Evolutionary conservation across 306 rosid species (phyloP).

Genomic region (Fagus sylvatica): DNA sequence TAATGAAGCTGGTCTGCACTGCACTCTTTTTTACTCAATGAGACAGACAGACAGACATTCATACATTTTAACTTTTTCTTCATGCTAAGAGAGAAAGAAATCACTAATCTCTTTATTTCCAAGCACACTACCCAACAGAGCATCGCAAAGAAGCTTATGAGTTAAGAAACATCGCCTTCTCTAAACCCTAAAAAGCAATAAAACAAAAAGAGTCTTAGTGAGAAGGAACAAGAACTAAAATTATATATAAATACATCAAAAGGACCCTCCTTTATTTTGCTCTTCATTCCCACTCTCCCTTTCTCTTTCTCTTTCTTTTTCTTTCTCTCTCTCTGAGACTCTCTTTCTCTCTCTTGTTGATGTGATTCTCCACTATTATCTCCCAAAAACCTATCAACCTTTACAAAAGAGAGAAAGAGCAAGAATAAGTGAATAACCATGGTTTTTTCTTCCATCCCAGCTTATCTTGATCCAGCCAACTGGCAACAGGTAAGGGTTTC

Average conservation of each 20-base stretch:
- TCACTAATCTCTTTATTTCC: constrained; percentile 43
- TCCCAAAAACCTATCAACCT: constrained; percentile 48
- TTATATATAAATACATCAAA: constrained; percentile 67
- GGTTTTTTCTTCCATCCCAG: constrained; percentile 87
- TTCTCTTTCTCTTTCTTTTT: constrained; percentile 38
- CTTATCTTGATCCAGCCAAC: constrained; percentile 86
- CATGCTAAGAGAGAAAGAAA: constrained; percentile 47
- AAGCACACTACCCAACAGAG: constrained; percentile 39
- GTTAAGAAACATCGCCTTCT: constrained; percentile 72
- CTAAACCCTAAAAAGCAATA: constrained; percentile 81
- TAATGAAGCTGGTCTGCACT: constrained; percentile 13
- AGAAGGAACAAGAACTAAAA: constrained; percentile 20
- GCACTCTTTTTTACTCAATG: constrained; percentile 23
- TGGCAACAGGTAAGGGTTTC: constrained; percentile 81
- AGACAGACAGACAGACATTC: not conserved
- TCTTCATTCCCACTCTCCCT: constrained; percentile 34
- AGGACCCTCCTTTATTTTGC: constrained; percentile 60
- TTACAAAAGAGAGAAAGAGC: constrained; percentile 66
- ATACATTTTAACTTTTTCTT: constrained; percentile 37
- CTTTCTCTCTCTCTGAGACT: constrained; percentile 28
- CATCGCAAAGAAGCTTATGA: constrained; percentile 61
- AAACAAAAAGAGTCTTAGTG: constrained; percentile 61
- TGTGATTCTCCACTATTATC: constrained; percentile 62
- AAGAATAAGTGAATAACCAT: constrained; percentile 36
- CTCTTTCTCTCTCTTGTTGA: constrained; percentile 40